Evolutionary conservation across 345 rosid genomes (phyloP).

Genomic region (Durio zibethinus): DNA sequence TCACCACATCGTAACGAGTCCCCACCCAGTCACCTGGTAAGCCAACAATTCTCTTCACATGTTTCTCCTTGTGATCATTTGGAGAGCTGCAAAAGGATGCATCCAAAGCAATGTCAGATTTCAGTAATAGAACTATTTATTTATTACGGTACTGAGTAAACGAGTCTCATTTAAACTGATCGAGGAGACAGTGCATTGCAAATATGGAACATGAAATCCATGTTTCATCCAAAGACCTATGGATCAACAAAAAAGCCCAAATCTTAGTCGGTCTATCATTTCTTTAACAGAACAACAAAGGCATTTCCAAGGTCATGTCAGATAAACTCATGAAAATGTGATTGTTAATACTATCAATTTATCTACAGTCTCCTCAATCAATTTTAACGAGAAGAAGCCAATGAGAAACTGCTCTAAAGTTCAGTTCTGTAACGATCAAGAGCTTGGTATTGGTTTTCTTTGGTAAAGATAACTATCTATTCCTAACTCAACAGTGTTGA

Average conservation of each 20-base stretch:
- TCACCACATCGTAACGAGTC: conserved; percentile 48
- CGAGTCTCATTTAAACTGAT: background rate
- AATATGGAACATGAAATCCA: background rate
- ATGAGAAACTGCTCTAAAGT: background rate
- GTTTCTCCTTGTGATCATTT: conserved; percentile 54
- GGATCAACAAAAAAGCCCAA: background rate
- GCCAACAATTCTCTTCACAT: conserved; percentile 81
- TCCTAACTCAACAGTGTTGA: background rate
- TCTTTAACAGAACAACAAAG: background rate
- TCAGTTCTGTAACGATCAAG: background rate
- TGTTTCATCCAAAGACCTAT: background rate
- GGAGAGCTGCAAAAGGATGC: conserved; percentile 61
- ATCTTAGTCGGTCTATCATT: background rate
- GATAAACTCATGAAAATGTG: conserved; percentile 1
- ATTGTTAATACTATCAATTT: background rate
- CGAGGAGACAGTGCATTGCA: background rate
- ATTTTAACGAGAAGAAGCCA: background rate
- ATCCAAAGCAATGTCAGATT: conserved; percentile 18
- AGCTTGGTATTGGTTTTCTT: background rate
- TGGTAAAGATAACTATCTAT: background rate
- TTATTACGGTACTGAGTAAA: background rate
- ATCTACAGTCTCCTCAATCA: background rate
- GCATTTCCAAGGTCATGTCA: background rate
- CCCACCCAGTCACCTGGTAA: conserved; percentile 89
- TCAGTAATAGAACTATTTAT: conserved; percentile 11